These are phyloP conservation scores for Chloromonas sp. DNA, from an alignment of 163 green algal genomes.

Conservation along the genomic window DNA sequence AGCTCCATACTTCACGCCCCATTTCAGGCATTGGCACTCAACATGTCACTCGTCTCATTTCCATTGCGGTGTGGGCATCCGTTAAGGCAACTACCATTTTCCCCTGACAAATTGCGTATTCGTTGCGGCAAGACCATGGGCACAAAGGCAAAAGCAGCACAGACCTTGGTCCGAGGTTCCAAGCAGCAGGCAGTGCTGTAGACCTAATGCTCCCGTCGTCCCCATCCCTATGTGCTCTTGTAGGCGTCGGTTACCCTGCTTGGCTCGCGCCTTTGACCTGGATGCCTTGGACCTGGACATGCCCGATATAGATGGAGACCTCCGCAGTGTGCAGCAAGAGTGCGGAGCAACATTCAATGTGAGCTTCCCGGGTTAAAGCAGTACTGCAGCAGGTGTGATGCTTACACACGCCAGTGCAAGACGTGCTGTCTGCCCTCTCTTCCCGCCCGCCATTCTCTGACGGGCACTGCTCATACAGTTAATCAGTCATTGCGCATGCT, in stretches of 20 bases:
- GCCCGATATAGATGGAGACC: conserved; percentile 59
- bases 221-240: background rate
- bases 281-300: conserved; percentile 43
- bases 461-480: no score
- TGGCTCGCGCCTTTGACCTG: conserved; percentile 20
- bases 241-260: background rate
- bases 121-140: no score
- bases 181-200: background rate
- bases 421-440: no score
- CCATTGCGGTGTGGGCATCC: no score
- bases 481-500: no score
- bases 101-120: no score
- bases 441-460: no score
- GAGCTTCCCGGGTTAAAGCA: conserved; percentile 1
- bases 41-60: no score
- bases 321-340: conserved; percentile 49
- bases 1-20: no score
- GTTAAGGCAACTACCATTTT: no score
- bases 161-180: background rate
- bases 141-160: background rate
- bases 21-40: no score
- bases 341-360: conserved; percentile 56
- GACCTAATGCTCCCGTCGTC: background rate
- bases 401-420: no score
- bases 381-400: background rate